Base-by-base conservation (phyloP, 2,329 filamentous ascomycete genomes). In the Penicillium polonicum region DNA sequence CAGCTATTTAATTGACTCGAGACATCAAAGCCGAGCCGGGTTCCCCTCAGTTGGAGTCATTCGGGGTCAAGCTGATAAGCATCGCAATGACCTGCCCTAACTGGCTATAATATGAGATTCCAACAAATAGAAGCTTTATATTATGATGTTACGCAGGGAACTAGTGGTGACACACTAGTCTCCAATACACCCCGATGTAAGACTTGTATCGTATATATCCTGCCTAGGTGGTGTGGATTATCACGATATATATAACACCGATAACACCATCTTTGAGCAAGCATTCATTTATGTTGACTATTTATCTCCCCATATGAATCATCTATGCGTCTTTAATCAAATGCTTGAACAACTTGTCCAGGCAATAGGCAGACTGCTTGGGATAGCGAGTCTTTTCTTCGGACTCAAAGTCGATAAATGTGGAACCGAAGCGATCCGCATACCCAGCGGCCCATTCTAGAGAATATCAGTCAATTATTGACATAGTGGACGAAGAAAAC, bases 361-460 rank as follows among this genome's bases (percentile, higher is more conserved):
- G 80, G 69, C 83, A 82, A 73, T 81, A 83, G 23, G 88, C 89
- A 71, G 88, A 92, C 83, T 91, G 89, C 82, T 93, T 93, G 31
- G 89, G 85, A 66, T 86, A 82, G 33, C 90, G 65, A 19, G 61
- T 82, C 78, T 86, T 89, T 79, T 92, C 89, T 27, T 85, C 85
- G 58, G 89, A 83, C 64, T 84, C 66, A 71, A 91, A 93, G 75
- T 92, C 89, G 54, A 93, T 89, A 70, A 82, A 92, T 5, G 86
- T 89, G 58, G 89, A 88, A 41, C 90, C 89, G 69, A 93, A 92
- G 44, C 89, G 83, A 48, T 89, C 92, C 76, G 88, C 85, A 72
- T 91, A 93, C 13, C 89, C 90, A 73, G 92, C 90, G 25, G 89
- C 88, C 88, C 88, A 92, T 77, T 91, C 89, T 73, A 55, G 2